Evolutionary conservation across 2,329 filamentous ascomycete genomes (phyloP).

Genomic region (Fusarium sp.): DNA sequence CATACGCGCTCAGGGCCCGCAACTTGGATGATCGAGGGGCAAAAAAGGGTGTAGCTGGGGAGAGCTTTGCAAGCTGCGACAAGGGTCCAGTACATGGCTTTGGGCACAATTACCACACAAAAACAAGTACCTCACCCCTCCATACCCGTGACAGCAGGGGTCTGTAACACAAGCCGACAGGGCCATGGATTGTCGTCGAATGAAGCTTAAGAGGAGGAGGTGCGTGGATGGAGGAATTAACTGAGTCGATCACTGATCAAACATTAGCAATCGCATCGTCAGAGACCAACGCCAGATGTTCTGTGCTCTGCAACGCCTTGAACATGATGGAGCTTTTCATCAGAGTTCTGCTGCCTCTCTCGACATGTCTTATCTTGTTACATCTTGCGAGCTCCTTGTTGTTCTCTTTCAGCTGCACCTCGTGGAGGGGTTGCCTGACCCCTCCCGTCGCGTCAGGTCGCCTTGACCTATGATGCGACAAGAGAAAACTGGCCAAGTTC

Average conservation of each 20-base stretch:
- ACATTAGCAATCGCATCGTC: neutral
- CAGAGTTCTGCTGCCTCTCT: neutral
- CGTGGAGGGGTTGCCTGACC: slow-evolving; percentile 28
- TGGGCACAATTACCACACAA: slow-evolving; percentile 15
- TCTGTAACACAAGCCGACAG: slow-evolving; percentile 41
- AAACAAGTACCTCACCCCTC: slow-evolving; percentile 42
- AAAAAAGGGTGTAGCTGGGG: slow-evolving; percentile 18
- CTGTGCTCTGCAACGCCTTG: neutral
- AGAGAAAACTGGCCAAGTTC: slow-evolving; percentile 21
- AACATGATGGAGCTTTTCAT: neutral
- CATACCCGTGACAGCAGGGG: slow-evolving; percentile 36
- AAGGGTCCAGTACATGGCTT: slow-evolving; percentile 36
- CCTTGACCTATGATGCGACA: slow-evolving; percentile 23
- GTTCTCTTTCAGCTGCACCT: neutral
- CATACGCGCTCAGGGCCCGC: slow-evolving; percentile 40
- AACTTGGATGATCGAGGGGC: slow-evolving; percentile 40
- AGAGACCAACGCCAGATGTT: neutral
- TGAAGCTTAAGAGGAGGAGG: slow-evolving; percentile 33
- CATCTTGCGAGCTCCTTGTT: neutral
- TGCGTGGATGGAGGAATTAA: slow-evolving; percentile 21
- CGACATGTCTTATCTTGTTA: neutral
- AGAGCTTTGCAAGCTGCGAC: slow-evolving; percentile 36
- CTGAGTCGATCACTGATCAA: slow-evolving; percentile 11
- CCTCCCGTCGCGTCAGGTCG: slow-evolving; percentile 28
- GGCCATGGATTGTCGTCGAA: slow-evolving; percentile 31